Evolutionary conservation across 352 stramenopile genomes (phyloP).

Genomic region (Phytophthora hybrid): DNA sequence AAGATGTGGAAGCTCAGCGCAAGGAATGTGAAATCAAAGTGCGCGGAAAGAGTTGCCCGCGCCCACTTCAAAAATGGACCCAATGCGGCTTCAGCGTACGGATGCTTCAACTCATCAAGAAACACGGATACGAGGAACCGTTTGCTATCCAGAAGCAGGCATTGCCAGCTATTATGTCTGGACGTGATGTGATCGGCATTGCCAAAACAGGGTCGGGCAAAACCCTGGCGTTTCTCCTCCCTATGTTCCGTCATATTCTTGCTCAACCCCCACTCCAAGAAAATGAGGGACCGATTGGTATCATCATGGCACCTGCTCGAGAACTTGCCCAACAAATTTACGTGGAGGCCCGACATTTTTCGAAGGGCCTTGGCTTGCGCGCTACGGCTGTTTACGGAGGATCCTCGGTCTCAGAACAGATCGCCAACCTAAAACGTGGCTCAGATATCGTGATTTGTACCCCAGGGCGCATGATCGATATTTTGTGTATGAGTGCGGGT

Average conservation of each 20-base stretch:
- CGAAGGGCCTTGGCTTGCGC: constrained; percentile 91
- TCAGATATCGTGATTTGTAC: constrained; percentile 98
- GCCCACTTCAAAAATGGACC: constrained; percentile 96
- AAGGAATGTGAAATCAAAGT: constrained; percentile 97
- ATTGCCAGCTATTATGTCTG: constrained; percentile 98
- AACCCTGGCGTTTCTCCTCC: constrained; percentile 91
- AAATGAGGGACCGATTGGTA: constrained; percentile 97
- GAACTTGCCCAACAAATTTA: constrained; percentile 99
- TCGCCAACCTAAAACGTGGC: constrained; percentile 98
- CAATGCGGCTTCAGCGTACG: constrained; percentile 98
- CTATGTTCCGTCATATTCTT: constrained; percentile 97
- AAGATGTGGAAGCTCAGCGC: constrained; percentile 83
- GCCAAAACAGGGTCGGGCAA: constrained; percentile 97
- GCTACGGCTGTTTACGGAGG: constrained; percentile 97
- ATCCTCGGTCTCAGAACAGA: constrained; percentile 97
- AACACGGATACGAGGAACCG: constrained; percentile 93
- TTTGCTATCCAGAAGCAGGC: constrained; percentile 98
- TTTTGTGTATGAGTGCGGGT: constrained; percentile 98
- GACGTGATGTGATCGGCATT: constrained; percentile 99
- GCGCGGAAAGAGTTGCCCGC: constrained; percentile 96
- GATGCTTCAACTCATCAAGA: constrained; percentile 95
- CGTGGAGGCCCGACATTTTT: constrained; percentile 94
- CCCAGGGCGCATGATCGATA: constrained; percentile 99
- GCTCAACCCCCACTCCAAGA: constrained; percentile 92
- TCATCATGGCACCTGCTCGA: constrained; percentile 98